Percentiles rank a stretch among this genome's conserved stretches.
phyloP scores from a whole-genome alignment of 2,329 filamentous ascomycete genomes.

The Nectriaceae sp. region DNA sequence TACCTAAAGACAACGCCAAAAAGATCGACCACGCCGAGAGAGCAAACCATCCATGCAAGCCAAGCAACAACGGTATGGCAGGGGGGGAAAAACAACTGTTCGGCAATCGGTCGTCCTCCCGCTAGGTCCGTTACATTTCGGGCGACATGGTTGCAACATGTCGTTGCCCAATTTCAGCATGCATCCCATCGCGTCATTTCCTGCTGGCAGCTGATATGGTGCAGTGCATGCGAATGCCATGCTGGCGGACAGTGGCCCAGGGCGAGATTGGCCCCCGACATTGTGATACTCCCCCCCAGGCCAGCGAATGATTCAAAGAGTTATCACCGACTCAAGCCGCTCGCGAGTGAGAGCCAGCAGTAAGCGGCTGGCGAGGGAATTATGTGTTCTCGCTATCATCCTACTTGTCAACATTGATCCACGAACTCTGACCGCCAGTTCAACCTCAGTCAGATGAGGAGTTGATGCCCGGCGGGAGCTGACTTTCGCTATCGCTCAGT shows the following conservation, averaged over 20 bases:
- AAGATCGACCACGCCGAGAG: slow-evolving; percentile 20
- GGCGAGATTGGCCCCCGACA: slow-evolving; percentile 24
- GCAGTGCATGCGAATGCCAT: slow-evolving; percentile 28
- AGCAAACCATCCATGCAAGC: slow-evolving; percentile 20
- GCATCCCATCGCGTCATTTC: slow-evolving; percentile 30
- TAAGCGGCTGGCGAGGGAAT: neutral
- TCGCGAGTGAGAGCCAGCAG: slow-evolving; percentile 1
- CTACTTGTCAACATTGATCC: slow-evolving; percentile 1
- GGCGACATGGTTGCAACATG: slow-evolving; percentile 19
- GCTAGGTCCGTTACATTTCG: slow-evolving; percentile 18
- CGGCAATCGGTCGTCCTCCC: slow-evolving; percentile 10
- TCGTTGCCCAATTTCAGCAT: slow-evolving; percentile 25
- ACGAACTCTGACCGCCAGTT: neutral
- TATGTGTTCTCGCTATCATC: neutral
- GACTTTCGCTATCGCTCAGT: neutral
- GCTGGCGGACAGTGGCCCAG: slow-evolving; percentile 26
- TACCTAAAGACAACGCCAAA: slow-evolving; percentile 19
- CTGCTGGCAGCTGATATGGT: slow-evolving; percentile 28
- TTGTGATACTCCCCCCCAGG: slow-evolving; percentile 11
- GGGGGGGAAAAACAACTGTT: slow-evolving; percentile 5
- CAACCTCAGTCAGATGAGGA: neutral
- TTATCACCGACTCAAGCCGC: slow-evolving; percentile 4
- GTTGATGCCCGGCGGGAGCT: neutral
- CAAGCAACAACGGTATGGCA: slow-evolving; percentile 5
- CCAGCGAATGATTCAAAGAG: slow-evolving; percentile 11